These are phyloP conservation scores for Mangifera indica DNA, from an alignment of 345 rosid genomes.

Conservation along the genomic window DNA sequence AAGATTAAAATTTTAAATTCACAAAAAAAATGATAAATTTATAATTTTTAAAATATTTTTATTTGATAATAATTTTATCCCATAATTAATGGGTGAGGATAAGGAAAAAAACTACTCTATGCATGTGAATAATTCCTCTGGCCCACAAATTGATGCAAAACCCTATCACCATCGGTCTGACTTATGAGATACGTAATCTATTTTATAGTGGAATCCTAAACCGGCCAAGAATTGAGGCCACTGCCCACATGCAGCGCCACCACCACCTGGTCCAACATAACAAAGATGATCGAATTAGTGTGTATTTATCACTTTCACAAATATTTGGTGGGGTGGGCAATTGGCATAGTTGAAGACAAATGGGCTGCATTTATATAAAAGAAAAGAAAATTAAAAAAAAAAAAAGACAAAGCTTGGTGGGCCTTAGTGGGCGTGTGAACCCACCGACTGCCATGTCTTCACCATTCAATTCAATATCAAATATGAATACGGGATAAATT, in stretches of 20 bases:
- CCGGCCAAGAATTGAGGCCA: neutral
- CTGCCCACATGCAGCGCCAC: neutral
- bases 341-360: no score
- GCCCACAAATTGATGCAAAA: no score
- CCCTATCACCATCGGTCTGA: no score
- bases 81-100: no score
- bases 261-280: neutral
- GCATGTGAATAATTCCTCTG: no score
- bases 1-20: no score
- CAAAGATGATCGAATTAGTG: neutral
- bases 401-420: neutral
- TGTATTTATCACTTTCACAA: neutral
- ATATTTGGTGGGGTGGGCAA: neutral
- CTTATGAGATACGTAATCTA: no score
- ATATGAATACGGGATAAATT: neutral
- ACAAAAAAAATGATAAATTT: no score
- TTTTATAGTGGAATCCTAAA: neutral
- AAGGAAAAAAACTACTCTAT: no score
- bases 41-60: no score
- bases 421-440: slow-evolving; percentile 1
- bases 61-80: no score
- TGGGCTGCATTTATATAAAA: no score
- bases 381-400: neutral
- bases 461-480: neutral
- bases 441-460: neutral